Percentiles rank a stretch among this genome's conserved stretches.
These are phyloP conservation scores for Claviceps paspali DNA, from an alignment of 2,329 filamentous ascomycete genomes.

Conservation along the genomic window DNA sequence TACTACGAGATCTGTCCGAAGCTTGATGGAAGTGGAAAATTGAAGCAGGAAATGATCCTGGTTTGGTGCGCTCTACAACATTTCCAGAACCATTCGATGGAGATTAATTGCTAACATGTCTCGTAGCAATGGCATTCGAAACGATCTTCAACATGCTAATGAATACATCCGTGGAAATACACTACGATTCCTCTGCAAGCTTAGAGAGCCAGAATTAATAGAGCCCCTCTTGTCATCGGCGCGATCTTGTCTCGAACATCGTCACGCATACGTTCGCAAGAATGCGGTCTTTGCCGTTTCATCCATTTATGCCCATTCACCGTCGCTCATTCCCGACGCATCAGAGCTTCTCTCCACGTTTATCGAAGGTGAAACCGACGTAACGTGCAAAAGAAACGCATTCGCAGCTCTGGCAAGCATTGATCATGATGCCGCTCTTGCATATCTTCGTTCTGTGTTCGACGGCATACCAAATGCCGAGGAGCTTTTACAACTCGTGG, in stretches of 20 bases:
- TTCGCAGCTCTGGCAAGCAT: slow-evolving; percentile 85
- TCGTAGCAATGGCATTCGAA: slow-evolving; percentile 84
- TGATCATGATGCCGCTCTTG: slow-evolving; percentile 80
- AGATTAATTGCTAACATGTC: not conserved
- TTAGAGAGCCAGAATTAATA: slow-evolving; percentile 88
- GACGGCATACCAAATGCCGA: slow-evolving; percentile 90
- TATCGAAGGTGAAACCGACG: slow-evolving; percentile 78
- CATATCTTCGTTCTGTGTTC: slow-evolving; percentile 78
- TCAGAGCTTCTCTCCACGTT: slow-evolving; percentile 83
- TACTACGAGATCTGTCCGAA: slow-evolving; percentile 99
- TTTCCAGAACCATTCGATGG: not conserved
- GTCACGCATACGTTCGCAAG: slow-evolving; percentile 95
- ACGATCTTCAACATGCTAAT: slow-evolving; percentile 93
- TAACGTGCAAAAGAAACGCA: slow-evolving; percentile 94
- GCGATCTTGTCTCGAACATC: slow-evolving; percentile 82
- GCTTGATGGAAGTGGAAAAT: slow-evolving; percentile 76
- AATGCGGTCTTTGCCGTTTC: slow-evolving; percentile 92
- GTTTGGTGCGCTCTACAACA: slow-evolving; percentile 53
- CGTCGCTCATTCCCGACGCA: slow-evolving; percentile 85
- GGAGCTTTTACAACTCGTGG: slow-evolving; percentile 81
- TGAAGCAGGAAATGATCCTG: slow-evolving; percentile 99
- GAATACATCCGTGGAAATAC: slow-evolving; percentile 98
- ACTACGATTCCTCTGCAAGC: slow-evolving; percentile 92
- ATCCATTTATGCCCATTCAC: slow-evolving; percentile 82
- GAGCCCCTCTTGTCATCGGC: slow-evolving; percentile 90